Percentiles rank a stretch among this genome's conserved stretches.
These are phyloP conservation scores for Aspergillus oerlinghausenensis DNA, from an alignment of 2,329 filamentous ascomycete genomes.

Conservation along the genomic window DNA sequence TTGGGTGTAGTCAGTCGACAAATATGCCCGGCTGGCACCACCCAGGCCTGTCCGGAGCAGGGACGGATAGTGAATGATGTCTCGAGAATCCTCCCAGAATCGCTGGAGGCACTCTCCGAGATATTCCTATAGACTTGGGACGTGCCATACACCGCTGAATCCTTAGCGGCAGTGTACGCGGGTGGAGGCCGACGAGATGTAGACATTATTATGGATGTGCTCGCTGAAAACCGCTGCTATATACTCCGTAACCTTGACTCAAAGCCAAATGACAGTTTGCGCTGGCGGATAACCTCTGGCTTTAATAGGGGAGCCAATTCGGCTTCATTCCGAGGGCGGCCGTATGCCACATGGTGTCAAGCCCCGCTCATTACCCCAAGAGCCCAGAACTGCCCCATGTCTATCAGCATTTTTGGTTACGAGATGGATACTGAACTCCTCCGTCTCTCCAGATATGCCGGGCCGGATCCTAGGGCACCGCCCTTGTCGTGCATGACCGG, in stretches of 20 bases:
- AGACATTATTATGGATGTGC: conserved; percentile 19
- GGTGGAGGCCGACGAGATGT: conserved; percentile 31
- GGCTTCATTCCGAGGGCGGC: background rate
- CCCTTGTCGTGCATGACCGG: conserved; percentile 11
- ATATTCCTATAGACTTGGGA: conserved; percentile 34
- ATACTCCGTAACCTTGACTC: background rate
- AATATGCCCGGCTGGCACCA: conserved; percentile 62
- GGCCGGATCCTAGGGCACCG: conserved; percentile 2
- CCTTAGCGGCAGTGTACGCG: conserved; percentile 34
- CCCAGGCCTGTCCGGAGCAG: conserved; percentile 69
- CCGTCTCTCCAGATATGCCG: background rate
- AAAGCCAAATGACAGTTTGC: background rate
- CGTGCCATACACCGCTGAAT: conserved; percentile 33
- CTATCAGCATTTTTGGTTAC: conserved; percentile 9
- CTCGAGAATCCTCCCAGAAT: conserved; percentile 25
- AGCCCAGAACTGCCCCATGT: background rate
- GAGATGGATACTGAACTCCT: background rate
- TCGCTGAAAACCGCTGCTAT: conserved; percentile 5
- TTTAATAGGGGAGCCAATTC: background rate
- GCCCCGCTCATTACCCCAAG: background rate
- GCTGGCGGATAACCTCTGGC: background rate
- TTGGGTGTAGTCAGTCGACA: conserved; percentile 70
- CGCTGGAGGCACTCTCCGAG: conserved; percentile 29
- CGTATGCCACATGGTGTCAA: background rate
- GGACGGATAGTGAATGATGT: conserved; percentile 63